Percentiles rank a stretch among this genome's conserved stretches.
phyloP scores from a whole-genome alignment of 345 rosid species.

The Eucalyptus victrix region DNA sequence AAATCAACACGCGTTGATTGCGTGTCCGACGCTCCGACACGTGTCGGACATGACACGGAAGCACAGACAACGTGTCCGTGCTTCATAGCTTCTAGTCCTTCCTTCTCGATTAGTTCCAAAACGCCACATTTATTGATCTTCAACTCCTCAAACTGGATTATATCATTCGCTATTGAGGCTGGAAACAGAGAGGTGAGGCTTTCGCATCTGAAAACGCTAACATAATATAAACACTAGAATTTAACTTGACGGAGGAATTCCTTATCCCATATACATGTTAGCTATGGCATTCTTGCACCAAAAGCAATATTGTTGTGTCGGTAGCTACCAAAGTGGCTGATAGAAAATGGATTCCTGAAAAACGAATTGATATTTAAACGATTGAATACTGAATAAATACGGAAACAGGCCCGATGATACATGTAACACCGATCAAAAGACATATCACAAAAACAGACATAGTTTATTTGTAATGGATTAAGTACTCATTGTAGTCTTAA shows the following conservation, averaged over 20 bases:
- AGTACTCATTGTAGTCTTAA: too few relatives aligned
- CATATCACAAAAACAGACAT: too few relatives aligned
- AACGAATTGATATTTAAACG: accelerated
- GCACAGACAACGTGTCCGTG: too few relatives aligned
- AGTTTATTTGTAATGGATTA: too few relatives aligned
- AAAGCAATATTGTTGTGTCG: neutral
- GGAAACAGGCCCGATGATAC: accelerated
- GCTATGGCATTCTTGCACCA: neutral
- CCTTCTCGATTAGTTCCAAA: neutral
- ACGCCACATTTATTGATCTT: neutral
- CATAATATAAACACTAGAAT: neutral
- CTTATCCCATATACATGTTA: neutral
- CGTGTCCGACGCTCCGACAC: too few relatives aligned
- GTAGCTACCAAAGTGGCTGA: too few relatives aligned
- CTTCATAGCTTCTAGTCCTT: neutral
- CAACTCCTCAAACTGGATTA: neutral
- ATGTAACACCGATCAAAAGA: too few relatives aligned
- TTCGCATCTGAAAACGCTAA: neutral
- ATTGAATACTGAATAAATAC: too few relatives aligned
- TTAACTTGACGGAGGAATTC: neutral
- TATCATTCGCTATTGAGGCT: neutral
- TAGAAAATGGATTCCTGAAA: accelerated
- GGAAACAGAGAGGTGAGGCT: neutral
- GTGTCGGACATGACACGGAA: too few relatives aligned
- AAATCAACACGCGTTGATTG: too few relatives aligned